Conservation (phyloP, 1,139 yeast species). For the Wickerhamomyces sp. region DNA sequence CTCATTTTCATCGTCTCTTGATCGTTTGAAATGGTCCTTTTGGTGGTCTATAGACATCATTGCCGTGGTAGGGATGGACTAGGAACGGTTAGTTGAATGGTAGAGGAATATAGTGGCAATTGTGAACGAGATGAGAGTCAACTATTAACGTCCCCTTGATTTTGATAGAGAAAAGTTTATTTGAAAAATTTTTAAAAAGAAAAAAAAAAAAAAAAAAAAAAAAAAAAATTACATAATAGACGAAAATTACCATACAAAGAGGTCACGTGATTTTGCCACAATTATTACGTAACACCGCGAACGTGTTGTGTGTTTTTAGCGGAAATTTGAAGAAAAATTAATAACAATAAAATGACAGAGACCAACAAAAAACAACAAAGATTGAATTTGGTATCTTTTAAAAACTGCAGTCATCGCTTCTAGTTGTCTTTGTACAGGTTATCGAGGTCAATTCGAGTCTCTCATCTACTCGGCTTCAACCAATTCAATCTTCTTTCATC, state of each 20-base stretch:
- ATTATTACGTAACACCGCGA: neutral
- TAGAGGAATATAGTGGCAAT: too few species aligned
- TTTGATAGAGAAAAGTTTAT: neutral
- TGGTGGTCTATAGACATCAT: constrained; percentile 22
- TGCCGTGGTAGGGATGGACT: neutral
- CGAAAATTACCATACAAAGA: too few species aligned
- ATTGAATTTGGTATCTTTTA: neutral
- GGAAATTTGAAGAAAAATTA: constrained; percentile 6
- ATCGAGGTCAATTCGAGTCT: too few species aligned
- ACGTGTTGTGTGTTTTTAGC: too few species aligned
- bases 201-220: neutral
- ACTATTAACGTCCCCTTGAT: too few species aligned
- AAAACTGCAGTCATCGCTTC: too few species aligned
- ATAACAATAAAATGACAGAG: too few species aligned
- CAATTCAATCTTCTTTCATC: too few species aligned
- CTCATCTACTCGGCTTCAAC: too few species aligned
- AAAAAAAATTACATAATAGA: neutral
- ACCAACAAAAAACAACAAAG: neutral
- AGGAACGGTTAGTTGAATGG: too few species aligned
- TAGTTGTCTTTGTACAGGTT: too few species aligned
- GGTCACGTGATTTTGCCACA: constrained; percentile 3
- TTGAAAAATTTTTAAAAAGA: neutral
- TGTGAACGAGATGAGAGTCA: too few species aligned
- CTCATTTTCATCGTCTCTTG: constrained; percentile 16
- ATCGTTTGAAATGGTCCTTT: constrained; percentile 20